Percentiles rank a stretch among this genome's conserved stretches.
These are phyloP conservation scores for Taxillus chinensis DNA, from an alignment of 164 flowering plant species.

Conservation along the genomic window DNA sequence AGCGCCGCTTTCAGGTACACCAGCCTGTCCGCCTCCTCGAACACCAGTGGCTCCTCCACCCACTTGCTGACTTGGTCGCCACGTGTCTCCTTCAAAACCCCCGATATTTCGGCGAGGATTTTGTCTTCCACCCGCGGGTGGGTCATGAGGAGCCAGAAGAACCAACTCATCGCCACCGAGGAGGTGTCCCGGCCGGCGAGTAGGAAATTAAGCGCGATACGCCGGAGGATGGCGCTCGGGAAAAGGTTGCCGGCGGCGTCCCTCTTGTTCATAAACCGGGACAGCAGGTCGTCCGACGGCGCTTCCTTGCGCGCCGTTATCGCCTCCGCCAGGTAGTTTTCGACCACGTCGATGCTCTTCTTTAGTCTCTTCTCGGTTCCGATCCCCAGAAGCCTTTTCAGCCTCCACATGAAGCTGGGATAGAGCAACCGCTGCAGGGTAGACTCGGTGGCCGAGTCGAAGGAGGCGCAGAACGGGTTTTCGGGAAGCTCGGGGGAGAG, in stretches of 20 bases:
- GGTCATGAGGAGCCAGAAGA: constrained; percentile 69
- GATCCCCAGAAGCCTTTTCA: constrained; percentile 42
- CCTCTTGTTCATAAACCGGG: constrained; percentile 64
- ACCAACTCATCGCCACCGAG: constrained; percentile 88
- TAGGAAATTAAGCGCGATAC: constrained; percentile 81
- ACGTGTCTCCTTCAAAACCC: constrained; percentile 48
- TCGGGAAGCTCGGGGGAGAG: constrained; percentile 57
- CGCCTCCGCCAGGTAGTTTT: constrained; percentile 57
- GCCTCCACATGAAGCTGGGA: constrained; percentile 62
- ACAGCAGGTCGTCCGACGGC: constrained; percentile 68
- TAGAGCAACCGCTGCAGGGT: constrained; percentile 62
- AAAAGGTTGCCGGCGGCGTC: constrained; percentile 48
- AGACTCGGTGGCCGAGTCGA: constrained; percentile 78
- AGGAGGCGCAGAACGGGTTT: constrained; percentile 60
- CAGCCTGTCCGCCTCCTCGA: constrained; percentile 64
- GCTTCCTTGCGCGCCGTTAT: constrained; percentile 36
- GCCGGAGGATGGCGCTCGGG: constrained; percentile 40
- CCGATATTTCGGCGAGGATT: constrained; percentile 47
- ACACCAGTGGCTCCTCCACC: constrained; percentile 53
- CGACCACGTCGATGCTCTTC: constrained; percentile 45
- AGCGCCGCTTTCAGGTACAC: constrained; percentile 72
- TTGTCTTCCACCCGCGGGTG: constrained; percentile 43
- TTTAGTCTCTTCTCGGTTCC: constrained; percentile 43
- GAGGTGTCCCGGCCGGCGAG: constrained; percentile 94
- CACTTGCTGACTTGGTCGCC: constrained; percentile 42